These are phyloP conservation scores for Calonectria pauciramosa DNA, from an alignment of 2,329 filamentous ascomycete species.

Conservation along the genomic window DNA sequence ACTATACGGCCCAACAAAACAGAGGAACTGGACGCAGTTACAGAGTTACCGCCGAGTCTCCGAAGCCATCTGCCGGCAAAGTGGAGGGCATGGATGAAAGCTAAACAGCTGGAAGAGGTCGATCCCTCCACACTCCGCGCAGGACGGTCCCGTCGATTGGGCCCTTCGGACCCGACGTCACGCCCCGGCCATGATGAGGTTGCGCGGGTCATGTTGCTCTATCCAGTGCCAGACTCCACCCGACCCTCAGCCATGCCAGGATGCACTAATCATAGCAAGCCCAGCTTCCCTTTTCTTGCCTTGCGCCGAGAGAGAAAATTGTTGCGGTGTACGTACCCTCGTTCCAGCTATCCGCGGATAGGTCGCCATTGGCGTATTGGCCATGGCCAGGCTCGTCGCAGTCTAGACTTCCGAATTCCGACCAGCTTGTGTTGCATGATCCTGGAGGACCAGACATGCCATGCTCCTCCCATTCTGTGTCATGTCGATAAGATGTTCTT, in stretches of 20 bases:
- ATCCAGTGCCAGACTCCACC: conserved; percentile 22
- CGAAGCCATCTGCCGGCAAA: conserved; percentile 7
- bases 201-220: conserved; percentile 8
- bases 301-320: background rate
- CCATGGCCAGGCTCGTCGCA: background rate
- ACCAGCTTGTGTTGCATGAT: conserved; percentile 2
- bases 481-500: conserved; percentile 19
- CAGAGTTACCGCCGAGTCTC: background rate
- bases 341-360: background rate
- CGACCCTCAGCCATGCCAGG: conserved; percentile 1
- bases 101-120: background rate
- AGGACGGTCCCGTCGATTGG: conserved; percentile 8
- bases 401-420: conserved; percentile 14
- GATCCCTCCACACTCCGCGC: conserved; percentile 9
- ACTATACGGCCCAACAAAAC: background rate
- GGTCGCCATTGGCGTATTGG: background rate
- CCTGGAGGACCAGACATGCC: background rate
- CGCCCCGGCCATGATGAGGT: background rate
- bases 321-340: background rate
- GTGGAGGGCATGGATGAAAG: background rate
- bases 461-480: conserved; percentile 8
- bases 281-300: background rate
- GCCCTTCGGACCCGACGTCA: background rate
- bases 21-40: background rate
- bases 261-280: conserved; percentile 4